A percentile compares a stretch with the other conserved stretches of the same genome.
Evolutionary conservation across 441 rosid genomes (phyloP).

Genomic region (Eutrema salsugineum): DNA sequence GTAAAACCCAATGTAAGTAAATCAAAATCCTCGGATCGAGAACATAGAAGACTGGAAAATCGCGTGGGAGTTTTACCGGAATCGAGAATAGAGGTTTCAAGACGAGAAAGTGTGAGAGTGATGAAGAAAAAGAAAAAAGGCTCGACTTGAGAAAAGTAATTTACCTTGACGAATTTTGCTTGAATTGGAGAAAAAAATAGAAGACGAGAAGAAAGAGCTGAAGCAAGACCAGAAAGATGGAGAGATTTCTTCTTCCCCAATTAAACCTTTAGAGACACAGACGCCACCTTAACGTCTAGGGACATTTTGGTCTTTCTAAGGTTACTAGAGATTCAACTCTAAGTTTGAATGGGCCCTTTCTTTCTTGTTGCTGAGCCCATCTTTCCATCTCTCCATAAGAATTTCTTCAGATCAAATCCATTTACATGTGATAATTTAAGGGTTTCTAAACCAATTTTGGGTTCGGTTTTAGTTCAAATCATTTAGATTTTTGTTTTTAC

Average conservation of each 20-base stretch:
- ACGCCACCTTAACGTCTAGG: not conserved
- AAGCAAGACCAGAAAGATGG: not conserved
- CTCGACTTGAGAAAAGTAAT: not conserved
- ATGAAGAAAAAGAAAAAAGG: not conserved
- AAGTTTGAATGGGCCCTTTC: not conserved
- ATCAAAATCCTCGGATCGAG: constrained; percentile 11
- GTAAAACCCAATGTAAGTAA: not conserved
- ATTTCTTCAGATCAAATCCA: too few relatives aligned
- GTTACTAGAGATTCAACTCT: not conserved
- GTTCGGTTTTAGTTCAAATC: too few relatives aligned
- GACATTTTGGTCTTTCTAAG: not conserved
- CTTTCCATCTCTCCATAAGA: too few relatives aligned
- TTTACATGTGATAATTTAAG: too few relatives aligned
- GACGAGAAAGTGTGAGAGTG: not conserved
- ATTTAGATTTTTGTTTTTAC: too few relatives aligned
- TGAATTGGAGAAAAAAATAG: not conserved
- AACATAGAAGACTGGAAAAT: not conserved
- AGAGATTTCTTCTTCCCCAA: constrained; percentile 32
- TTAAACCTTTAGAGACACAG: constrained; percentile 1
- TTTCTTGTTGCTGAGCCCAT: too few relatives aligned
- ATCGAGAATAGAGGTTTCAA: not conserved
- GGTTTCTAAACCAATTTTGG: too few relatives aligned
- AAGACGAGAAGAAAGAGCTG: constrained; percentile 1
- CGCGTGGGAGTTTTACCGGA: not conserved
- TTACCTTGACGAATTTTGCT: constrained; percentile 13